Conservation (phyloP, 75 land plant genomes). For the Pseudotsuga menziesii region DNA sequence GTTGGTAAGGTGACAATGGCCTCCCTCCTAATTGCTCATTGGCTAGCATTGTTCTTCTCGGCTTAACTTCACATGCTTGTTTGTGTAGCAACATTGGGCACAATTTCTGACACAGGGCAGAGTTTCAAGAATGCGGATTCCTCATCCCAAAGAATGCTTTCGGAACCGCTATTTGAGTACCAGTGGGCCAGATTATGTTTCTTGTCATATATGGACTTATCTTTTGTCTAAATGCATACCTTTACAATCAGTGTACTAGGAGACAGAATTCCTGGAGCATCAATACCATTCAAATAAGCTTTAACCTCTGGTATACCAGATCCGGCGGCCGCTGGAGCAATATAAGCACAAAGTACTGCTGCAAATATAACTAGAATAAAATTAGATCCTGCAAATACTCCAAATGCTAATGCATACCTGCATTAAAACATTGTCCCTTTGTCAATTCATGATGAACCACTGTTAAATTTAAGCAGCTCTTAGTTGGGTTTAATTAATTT, state of each 20-base stretch:
- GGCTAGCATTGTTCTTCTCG: too few relatives aligned
- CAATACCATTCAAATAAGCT: slow-evolving; percentile 73
- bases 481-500: background rate
- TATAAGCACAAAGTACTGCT: slow-evolving; percentile 44
- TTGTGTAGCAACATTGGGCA: too few relatives aligned
- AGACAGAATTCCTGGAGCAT: slow-evolving; percentile 63
- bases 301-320: slow-evolving; percentile 88
- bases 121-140: background rate
- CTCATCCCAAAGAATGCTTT: background rate
- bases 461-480: too few relatives aligned
- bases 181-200: background rate
- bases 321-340: slow-evolving; percentile 71
- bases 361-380: slow-evolving; percentile 37
- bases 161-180: background rate
- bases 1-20: too few relatives aligned
- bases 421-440: slow-evolving; percentile 16
- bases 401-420: slow-evolving; percentile 47
- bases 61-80: too few relatives aligned
- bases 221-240: slow-evolving; percentile 24
- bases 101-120: too few relatives aligned
- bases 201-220: background rate
- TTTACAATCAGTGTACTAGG: slow-evolving; percentile 66
- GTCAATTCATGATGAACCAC: background rate
- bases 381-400: slow-evolving; percentile 39
- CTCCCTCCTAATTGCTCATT: too few relatives aligned